Evolutionary conservation across 1,139 yeast species (phyloP), one percentile per base, ranked within the genome.

Genomic region (Candida dubliniensis): DNA sequence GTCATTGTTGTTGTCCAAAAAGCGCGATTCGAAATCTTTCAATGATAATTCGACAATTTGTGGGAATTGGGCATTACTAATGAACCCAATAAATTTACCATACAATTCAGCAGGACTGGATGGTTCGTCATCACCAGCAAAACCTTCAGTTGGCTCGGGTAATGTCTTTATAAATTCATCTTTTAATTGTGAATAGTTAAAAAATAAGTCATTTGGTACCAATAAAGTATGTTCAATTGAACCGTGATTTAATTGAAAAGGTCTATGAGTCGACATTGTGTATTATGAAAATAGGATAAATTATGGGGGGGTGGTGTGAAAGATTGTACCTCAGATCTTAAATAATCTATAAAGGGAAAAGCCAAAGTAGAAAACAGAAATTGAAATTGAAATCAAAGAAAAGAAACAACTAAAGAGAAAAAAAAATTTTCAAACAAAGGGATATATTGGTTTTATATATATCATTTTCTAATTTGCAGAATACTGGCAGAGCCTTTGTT

Each of bases 71-170:
- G 71, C 75, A 37, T 74, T 66, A 27, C 95, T 83, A 44, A 87
- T 78, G 64, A 79, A 91, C 15, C 96, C 96, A 50, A 93, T 73
- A 61, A 91, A 93, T 58, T 82, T 81, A 48, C 90, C 89, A 53
- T 88, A 77, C 50, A 93, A 78, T 69, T 95, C 99, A 36, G 91
- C 84, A 43, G 95, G 84, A 39, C 95, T 84, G 37, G 91, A 70
- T 36, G 97, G 97, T 69, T 89, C 98, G 51, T 87, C 84, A 56
- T 89, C 96, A 48, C 81, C 87, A 41, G 93, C 93, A 57, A 78
- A 83, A 18, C 86, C 95, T 59, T 87, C 96, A 35, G 96, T 86
- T 37, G 85, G 82, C 42, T 76, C 78, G 18, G 96, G 96, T 55
- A 90, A 77, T 33, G 84, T 73, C 62, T 87, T 86, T 59, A 70